Base-by-base conservation (phyloP, 2,329 filamentous ascomycete genomes). In the Venturia nashicola region DNA sequence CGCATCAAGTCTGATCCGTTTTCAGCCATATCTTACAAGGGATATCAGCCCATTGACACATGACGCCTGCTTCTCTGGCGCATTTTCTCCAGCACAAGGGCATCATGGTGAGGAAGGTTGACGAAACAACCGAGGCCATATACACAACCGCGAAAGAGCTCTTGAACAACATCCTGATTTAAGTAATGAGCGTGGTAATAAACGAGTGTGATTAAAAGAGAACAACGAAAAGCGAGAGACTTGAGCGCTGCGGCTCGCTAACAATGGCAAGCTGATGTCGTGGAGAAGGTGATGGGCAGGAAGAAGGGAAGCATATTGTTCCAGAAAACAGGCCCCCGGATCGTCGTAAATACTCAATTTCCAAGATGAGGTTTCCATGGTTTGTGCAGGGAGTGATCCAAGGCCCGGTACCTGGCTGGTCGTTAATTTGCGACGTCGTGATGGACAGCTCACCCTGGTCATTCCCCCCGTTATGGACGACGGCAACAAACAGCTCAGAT, bases 11-110 rank as follows among this genome's bases (percentile, higher is more conserved):
- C 1, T 42, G 8, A 27, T 14, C 14, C 16, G 6, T 32, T 18
- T 6, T 23, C 14, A 27, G 48, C n/a, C 32, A 59, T 2, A 39
- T 16, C 61, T 62, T 51, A 63, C 61, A 63, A 5, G 51, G 34
- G 8, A 59, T 48, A 34, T 63, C 61, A n/a, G 34, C 6, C 61
- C 61, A 63, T 6, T 59, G 46, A 27, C 61, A 63, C 51, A 42
- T 42, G 6, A 63, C 11, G 32, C 61, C 61, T 5, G 61, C 61
- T 40, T 63, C 36, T 39, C 61, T 46, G n/a, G 61, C 61, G 42
- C 61, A 63, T 55, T 59, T 63, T 14, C 42, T 40, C 61, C 61
- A 63, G 34, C 61, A 63, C 27, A 20, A 23, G 11, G 61, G 61
- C 61, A 54, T 51, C 8, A 54, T 8, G 14, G 59, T 36, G n/a